Evolutionary conservation across 2,329 filamentous ascomycete species (phyloP).

Genomic region (Phyllosticta paracitricarpa): DNA sequence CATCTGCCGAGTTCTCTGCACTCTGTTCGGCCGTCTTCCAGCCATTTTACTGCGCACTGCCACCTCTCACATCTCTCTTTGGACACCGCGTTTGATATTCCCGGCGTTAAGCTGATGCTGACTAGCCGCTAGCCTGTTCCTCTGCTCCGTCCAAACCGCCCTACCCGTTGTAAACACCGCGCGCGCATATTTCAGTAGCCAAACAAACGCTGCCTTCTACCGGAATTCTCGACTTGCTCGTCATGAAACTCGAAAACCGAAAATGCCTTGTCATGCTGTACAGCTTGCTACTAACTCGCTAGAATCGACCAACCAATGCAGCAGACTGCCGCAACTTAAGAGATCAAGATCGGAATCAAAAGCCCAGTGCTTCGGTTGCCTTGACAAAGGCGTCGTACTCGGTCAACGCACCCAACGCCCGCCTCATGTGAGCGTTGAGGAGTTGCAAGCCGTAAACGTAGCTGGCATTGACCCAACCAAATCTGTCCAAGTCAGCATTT

Average conservation of each 20-base stretch:
- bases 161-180: neutral
- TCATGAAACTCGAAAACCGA: neutral
- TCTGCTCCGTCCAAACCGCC: neutral
- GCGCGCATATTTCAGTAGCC: neutral
- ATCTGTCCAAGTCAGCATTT: slow-evolving; percentile 45
- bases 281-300: neutral
- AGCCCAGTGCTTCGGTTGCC: slow-evolving; percentile 40
- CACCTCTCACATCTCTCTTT: neutral
- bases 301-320: neutral
- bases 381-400: slow-evolving; percentile 74
- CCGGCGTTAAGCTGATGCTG: neutral
- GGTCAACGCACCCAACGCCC: slow-evolving; percentile 78
- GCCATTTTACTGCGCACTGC: neutral
- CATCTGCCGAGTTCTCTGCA: neutral
- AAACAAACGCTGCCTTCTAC: neutral
- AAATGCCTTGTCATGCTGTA: neutral
- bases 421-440: slow-evolving; percentile 77
- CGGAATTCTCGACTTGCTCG: neutral
- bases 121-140: neutral
- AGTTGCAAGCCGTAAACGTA: slow-evolving; percentile 90
- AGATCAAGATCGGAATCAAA: slow-evolving; percentile 2
- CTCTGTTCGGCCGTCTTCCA: slow-evolving; percentile 6
- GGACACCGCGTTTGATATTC: neutral
- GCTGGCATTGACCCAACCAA: slow-evolving; percentile 98
- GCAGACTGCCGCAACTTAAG: neutral